Evolutionary conservation across 805 yeast genomes (phyloP), one percentile per base, ranked within the genome.

Genomic region (Ogataea paradorogensis): DNA sequence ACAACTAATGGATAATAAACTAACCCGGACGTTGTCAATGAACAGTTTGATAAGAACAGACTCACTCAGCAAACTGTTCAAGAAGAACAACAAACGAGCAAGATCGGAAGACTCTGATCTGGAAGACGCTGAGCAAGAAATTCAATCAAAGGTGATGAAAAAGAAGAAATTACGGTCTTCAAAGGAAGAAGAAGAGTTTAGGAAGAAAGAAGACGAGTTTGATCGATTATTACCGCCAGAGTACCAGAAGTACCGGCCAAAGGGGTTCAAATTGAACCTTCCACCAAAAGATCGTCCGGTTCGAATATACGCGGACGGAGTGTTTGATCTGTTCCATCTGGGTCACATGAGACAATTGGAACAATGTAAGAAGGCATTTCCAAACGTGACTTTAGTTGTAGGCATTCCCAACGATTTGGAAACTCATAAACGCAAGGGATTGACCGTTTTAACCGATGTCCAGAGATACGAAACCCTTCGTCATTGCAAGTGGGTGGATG

Each of bases 271-370:
- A 50, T 76, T 93, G 62, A 88, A 87, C 51, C 52, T 81, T 18
- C 99, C 99, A 2, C 95, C 96, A 2, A 68, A 60, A 4, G 93
- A 84, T 56, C 73, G 96, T 43, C 90, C 96, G 1, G 79, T 93
- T 21, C 74, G 99, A 45, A 78, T 93, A n/a, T 93, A 93, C 61
- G 99, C 99, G 5, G 99, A 93, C 65, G 99, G 99, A 38, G 96
- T 93, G 14, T 93, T 93, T 69, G 99, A 93, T 65, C 68, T 93
- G 47, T 93, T 93, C 67, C 99, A 93, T 64, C 62, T 93, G 56
- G 99, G 99, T 16, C 99, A 93, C 61, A 93, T 93, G 99, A 80
- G 89, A 58, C 99, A 93, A 63, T 71, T 93, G 53, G 98, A 93
- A 59, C 99, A 93, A 66, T 91, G 98, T 53, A 91, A 93, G 56